A percentile compares a stretch with the other conserved stretches of the same genome.
These are phyloP conservation scores for Carex scoparia DNA, from an alignment of 176 grass and related monocot genomes.

Conservation along the genomic window DNA sequence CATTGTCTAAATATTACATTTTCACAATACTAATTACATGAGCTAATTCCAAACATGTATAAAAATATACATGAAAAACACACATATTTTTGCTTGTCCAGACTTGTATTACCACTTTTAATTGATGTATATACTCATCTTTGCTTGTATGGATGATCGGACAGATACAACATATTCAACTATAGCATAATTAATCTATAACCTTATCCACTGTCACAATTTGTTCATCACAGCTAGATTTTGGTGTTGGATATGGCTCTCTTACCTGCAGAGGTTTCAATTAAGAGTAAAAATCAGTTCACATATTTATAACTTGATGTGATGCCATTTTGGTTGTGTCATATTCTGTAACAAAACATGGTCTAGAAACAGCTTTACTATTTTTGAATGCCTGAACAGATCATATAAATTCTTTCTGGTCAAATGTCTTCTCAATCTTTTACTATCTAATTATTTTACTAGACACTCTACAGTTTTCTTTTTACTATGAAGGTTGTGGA, in stretches of 20 bases:
- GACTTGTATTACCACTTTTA: too few species aligned
- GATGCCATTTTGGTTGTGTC: not conserved
- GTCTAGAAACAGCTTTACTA: not conserved
- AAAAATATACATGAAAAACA: too few species aligned
- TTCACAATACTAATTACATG: too few species aligned
- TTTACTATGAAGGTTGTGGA: too few species aligned
- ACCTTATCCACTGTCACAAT: conserved; percentile 34
- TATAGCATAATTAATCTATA: conserved; percentile 49
- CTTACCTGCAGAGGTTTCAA: conserved; percentile 42
- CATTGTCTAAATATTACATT: too few species aligned
- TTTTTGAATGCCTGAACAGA: not conserved
- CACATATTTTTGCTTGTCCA: too few species aligned
- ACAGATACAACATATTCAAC: conserved; percentile 32
- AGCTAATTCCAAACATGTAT: too few species aligned
- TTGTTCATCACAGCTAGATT: conserved; percentile 35
- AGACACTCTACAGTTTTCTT: not conserved
- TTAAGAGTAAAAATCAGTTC: conserved; percentile 19
- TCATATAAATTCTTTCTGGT: not conserved
- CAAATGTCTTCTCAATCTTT: not conserved
- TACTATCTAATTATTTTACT: not conserved
- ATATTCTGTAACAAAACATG: not conserved
- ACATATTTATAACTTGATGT: not conserved
- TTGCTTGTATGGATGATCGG: conserved; percentile 33
- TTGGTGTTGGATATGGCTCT: conserved; percentile 53
- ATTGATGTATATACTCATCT: too few species aligned